phyloP scores from a whole-genome alignment of 371 early-diverging fungal species.

The Mortierella sp. region DNA sequence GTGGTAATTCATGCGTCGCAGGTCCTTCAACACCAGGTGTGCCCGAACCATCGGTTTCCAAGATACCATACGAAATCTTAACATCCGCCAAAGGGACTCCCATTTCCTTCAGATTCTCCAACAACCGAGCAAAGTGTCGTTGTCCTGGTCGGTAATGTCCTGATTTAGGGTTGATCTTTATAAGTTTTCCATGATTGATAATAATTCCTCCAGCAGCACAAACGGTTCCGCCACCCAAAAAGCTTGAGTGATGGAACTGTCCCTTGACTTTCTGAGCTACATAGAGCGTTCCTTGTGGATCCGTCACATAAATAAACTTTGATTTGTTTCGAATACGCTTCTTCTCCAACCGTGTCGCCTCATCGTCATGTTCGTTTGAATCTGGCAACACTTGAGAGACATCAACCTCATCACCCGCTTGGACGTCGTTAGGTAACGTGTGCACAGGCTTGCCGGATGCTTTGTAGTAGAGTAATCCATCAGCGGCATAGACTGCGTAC shows the following conservation, averaged over 20 bases:
- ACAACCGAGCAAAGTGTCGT: constrained; percentile 44
- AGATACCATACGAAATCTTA: constrained; percentile 22
- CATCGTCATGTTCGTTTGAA: constrained; percentile 34
- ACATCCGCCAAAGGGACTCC: constrained; percentile 34
- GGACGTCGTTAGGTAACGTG: constrained; percentile 31
- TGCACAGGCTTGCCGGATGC: constrained; percentile 39
- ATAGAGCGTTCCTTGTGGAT: constrained; percentile 47
- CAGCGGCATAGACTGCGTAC: constrained; percentile 38
- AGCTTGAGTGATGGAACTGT: constrained; percentile 60
- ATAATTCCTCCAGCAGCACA: constrained; percentile 58
- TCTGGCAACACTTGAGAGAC: constrained; percentile 37
- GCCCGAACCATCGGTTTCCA: not conserved
- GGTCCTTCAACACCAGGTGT: too few relatives aligned
- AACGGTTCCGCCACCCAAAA: constrained; percentile 57
- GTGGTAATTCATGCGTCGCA: too few relatives aligned
- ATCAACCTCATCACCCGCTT: constrained; percentile 29
- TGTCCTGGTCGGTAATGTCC: constrained; percentile 59
- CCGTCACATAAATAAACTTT: constrained; percentile 58
- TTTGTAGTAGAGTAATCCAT: constrained; percentile 48
- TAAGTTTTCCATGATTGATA: constrained; percentile 41
- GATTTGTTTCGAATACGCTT: constrained; percentile 47
- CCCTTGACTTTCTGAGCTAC: constrained; percentile 55
- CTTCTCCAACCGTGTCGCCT: constrained; percentile 41
- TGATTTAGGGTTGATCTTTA: constrained; percentile 58
- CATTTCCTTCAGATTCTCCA: constrained; percentile 23